Evolutionary conservation across 495 filamentous ascomycete species (phyloP).

Genomic region (Penicillium bovifimosum): DNA sequence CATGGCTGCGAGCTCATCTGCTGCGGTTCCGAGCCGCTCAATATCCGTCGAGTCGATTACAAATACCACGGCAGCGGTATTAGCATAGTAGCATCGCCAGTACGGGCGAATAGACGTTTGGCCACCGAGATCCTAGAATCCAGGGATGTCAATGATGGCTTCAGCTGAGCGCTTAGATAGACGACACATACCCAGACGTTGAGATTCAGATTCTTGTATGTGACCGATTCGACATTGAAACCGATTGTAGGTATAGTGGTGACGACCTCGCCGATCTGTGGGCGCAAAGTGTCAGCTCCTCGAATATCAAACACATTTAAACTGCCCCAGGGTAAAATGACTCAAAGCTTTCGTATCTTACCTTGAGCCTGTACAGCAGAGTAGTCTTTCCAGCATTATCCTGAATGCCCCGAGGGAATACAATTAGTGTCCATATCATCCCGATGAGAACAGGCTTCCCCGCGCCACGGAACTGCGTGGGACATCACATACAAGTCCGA

Average conservation of each 20-base stretch:
- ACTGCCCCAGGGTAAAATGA: not conserved
- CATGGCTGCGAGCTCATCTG: conserved; percentile 92
- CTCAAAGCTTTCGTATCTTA: conserved; percentile 29
- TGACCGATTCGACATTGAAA: conserved; percentile 97
- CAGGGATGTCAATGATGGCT: conserved; percentile 1
- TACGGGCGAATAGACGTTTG: conserved; percentile 97
- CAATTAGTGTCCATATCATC: conserved; percentile 12
- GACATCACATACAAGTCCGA: conserved; percentile 70
- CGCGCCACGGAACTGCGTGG: not conserved
- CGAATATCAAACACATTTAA: not conserved
- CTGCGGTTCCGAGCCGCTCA: conserved; percentile 82
- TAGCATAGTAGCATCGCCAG: conserved; percentile 99
- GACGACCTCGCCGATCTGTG: conserved; percentile 93
- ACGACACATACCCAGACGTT: conserved; percentile 79
- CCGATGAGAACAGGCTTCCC: not conserved
- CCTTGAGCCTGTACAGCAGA: conserved; percentile 91
- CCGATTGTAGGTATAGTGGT: conserved; percentile 98
- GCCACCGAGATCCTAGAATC: conserved; percentile 75
- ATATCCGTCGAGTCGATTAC: conserved; percentile 98
- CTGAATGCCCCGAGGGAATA: conserved; percentile 40
- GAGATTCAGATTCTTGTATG: conserved; percentile 95
- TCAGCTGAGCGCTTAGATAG: not conserved
- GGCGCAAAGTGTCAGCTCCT: conserved; percentile 18
- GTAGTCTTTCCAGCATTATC: conserved; percentile 99
- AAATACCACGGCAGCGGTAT: conserved; percentile 98